Evolutionary conservation across 163 green algal genomes (phyloP), one percentile per base, ranked within the genome.

Genomic region (Scenedesmus sp.): DNA sequence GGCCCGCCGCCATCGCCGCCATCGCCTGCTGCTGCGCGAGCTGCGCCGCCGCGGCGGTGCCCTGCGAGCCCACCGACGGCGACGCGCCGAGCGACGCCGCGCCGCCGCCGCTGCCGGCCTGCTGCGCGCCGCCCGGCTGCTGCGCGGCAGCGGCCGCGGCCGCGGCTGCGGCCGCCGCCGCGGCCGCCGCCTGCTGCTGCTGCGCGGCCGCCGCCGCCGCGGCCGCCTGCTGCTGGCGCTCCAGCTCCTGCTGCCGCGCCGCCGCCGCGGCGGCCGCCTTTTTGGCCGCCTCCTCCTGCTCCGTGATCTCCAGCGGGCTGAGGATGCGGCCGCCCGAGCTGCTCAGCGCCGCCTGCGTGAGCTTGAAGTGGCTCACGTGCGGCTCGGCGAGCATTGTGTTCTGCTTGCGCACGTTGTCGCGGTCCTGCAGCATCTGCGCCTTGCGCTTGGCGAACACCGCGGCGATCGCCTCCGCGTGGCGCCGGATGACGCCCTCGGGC

Each of bases 331-430:
- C 74, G 7, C 62, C 74, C 13, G 50, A 69, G 47, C 65, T 60
- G 11, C 18, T 33, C 6, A 81, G 62, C 4, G 74, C 62, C 42
- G 28, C 33, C 36, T 74, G 62, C 4, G 74, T 65, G 34, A 74
- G 62, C 62, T 81, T 74, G 62, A 81, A 74, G 62, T 81, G 74
- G 9, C 48, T 69, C 15, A 29, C 36, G 53, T 81, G 74, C 4
- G 74, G 74, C 33, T 81, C 74, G 13, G 62, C 48, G 9, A 45
- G 48, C 24, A 45, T 18, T 48, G 26, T 20, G 33, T 81, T 81
- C 26, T 73, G 62, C 51, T 69, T 50, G 28, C 74, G 74, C 17
- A 81, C 53, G n/a, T 39, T 33, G 10, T 73, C 62, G 1, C 74
- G 74, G 29, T 81, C 74, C 74, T 62, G 65, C 65, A 75, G 65